Conservation (phyloP, 768 basidiomycete species). For the Mycena galericulata region DNA sequence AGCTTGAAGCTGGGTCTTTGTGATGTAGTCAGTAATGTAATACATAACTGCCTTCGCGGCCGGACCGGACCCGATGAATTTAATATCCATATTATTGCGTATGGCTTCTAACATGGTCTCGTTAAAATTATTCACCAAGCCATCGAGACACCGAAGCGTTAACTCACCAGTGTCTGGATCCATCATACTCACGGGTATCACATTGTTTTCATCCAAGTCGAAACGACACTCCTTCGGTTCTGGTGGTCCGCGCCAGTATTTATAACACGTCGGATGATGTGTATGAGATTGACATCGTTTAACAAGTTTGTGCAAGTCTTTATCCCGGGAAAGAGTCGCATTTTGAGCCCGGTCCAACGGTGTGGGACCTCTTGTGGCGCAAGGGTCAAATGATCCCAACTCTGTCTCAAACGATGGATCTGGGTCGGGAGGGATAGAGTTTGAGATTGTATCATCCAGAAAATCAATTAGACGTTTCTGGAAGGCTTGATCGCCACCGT, state of each 20-base stretch:
- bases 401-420: neutral
- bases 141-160: slow-evolving; percentile 39
- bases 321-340: neutral
- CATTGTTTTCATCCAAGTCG: slow-evolving; percentile 35
- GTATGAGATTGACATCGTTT: slow-evolving; percentile 37
- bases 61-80: slow-evolving; percentile 44
- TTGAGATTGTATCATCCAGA: slow-evolving; percentile 25
- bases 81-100: slow-evolving; percentile 41
- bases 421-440: slow-evolving; percentile 3
- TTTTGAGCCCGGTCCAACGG: neutral
- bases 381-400: slow-evolving; percentile 1
- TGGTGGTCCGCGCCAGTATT: slow-evolving; percentile 33
- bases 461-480: slow-evolving; percentile 15
- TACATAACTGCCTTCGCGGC: slow-evolving; percentile 47
- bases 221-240: slow-evolving; percentile 37
- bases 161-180: slow-evolving; percentile 40
- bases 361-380: neutral
- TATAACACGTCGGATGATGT: slow-evolving; percentile 44
- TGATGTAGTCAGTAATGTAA: slow-evolving; percentile 53
- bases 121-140: slow-evolving; percentile 48
- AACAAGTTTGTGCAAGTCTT: slow-evolving; percentile 20
- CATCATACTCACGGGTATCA: slow-evolving; percentile 12
- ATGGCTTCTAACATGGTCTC: slow-evolving; percentile 38
- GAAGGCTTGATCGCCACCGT: slow-evolving; percentile 1
- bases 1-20: slow-evolving; percentile 44